A percentile compares a stretch with the other conserved stretches of the same genome.
phyloP scores from a whole-genome alignment of 2,329 filamentous ascomycete genomes.

The Falciphora oryzae region DNA sequence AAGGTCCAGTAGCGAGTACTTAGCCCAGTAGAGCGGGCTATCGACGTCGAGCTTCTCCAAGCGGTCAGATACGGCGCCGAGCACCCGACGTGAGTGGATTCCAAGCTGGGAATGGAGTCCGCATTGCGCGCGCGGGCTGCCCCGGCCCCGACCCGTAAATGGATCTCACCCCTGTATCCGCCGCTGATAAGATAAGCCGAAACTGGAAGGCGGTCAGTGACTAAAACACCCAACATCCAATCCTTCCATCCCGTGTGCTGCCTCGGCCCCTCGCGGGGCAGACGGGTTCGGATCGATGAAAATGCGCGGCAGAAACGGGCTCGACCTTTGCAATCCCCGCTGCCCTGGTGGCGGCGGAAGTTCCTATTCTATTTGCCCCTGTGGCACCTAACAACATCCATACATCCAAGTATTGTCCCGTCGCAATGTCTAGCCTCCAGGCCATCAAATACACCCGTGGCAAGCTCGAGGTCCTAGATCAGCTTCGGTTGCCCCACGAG shows the following conservation, averaged over 20 bases:
- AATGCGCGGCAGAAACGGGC: not conserved
- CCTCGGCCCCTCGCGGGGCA: not conserved
- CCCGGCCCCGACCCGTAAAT: no score
- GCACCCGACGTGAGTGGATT: not conserved
- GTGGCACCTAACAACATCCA: not conserved
- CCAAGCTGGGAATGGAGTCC: not conserved
- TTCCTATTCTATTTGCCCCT: not conserved
- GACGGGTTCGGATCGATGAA: not conserved
- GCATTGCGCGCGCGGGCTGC: no score
- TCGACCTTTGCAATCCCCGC: not conserved
- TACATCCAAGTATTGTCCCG: not conserved
- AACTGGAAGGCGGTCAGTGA: not conserved
- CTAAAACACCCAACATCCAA: not conserved
- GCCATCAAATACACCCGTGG: conserved; percentile 73
- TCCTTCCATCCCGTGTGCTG: not conserved
- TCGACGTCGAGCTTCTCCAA: no score
- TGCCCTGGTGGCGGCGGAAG: not conserved
- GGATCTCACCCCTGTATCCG: not conserved
- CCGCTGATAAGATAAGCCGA: not conserved
- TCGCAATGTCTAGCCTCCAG: conserved; percentile 57
- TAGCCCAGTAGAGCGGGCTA: no score
- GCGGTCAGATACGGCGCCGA: not conserved
- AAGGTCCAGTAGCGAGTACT: not conserved
- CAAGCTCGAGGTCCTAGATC: conserved; percentile 71
- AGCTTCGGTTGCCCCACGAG: conserved; percentile 75